phyloP scores from a whole-genome alignment of 306 rosid genomes.

The Phaseolus lunatus region DNA sequence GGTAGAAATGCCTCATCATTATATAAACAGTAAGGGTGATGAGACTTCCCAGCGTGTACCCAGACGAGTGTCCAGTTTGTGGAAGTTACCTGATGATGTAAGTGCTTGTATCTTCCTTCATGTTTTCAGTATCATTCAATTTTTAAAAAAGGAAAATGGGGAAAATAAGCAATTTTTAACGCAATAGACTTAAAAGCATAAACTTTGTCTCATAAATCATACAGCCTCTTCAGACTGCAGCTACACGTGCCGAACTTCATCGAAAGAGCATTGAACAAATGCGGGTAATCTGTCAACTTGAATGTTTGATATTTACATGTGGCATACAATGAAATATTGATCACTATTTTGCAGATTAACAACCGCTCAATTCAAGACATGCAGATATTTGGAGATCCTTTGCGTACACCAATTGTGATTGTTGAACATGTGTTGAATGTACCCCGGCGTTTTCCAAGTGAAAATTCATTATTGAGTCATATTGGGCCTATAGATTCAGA shows the following conservation, averaged over 20 bases:
- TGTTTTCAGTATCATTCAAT: constrained; percentile 18
- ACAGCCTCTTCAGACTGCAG: constrained; percentile 84
- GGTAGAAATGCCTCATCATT: constrained; percentile 96
- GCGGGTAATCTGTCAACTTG: constrained; percentile 64
- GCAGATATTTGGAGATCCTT: constrained; percentile 86
- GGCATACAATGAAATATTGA: constrained; percentile 14
- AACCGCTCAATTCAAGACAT: constrained; percentile 88
- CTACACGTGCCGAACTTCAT: constrained; percentile 84
- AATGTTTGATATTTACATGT: constrained; percentile 5
- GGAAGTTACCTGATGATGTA: constrained; percentile 85
- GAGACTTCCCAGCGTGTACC: constrained; percentile 62
- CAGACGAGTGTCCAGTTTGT: constrained; percentile 65
- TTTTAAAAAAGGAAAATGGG: constrained; percentile 27
- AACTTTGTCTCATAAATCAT: constrained; percentile 38
- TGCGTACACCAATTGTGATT: constrained; percentile 75
- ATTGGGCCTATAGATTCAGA: constrained; percentile 53
- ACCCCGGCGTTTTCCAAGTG: constrained; percentile 73
- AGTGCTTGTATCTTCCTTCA: constrained; percentile 49
- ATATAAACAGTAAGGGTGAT: constrained; percentile 62
- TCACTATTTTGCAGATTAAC: constrained; percentile 69
- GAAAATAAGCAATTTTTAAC: constrained; percentile 1
- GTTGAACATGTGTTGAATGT: constrained; percentile 89
- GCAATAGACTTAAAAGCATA: constrained; percentile 32
- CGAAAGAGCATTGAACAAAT: constrained; percentile 87
- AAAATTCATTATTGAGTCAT: constrained; percentile 65